Evolutionary conservation across 306 rosid genomes (phyloP).

Genomic region (Fragaria vesca): DNA sequence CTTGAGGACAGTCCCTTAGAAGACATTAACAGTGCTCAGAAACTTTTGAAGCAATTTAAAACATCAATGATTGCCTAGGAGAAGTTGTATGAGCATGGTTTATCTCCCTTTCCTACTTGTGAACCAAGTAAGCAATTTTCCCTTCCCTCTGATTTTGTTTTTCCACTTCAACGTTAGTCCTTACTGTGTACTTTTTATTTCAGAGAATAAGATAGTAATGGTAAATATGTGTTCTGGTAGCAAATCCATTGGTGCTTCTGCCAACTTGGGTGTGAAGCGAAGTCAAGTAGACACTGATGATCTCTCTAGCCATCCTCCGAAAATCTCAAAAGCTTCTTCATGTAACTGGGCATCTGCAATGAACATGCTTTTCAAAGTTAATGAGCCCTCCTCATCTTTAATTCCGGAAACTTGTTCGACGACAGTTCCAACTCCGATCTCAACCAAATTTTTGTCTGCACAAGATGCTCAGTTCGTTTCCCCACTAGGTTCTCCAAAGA

Average conservation of each 20-base stretch:
- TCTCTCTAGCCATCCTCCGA: neutral
- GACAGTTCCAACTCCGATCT: neutral
- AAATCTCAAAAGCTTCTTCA: neutral
- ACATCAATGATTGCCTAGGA: neutral
- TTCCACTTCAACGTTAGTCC: neutral
- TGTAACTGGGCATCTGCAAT: neutral
- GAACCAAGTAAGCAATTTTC: neutral
- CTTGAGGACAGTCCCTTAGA: neutral
- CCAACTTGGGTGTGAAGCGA: neutral
- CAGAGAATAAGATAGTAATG: neutral
- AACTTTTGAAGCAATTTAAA: neutral
- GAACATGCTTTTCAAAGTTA: neutral
- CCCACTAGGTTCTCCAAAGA: neutral
- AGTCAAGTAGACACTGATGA: neutral
- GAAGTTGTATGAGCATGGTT: neutral
- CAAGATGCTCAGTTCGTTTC: neutral
- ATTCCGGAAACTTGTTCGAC: neutral
- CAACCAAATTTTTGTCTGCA: neutral
- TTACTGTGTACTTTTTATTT: neutral
- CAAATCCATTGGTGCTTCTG: neutral
- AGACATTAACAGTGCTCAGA: neutral
- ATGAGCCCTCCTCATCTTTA: neutral
- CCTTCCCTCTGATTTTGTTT: neutral
- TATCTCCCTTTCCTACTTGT: neutral
- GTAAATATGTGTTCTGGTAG: neutral